Base-by-base conservation (phyloP, 1,284 basidiomycete species). In the Ustilago nuda region DNA sequence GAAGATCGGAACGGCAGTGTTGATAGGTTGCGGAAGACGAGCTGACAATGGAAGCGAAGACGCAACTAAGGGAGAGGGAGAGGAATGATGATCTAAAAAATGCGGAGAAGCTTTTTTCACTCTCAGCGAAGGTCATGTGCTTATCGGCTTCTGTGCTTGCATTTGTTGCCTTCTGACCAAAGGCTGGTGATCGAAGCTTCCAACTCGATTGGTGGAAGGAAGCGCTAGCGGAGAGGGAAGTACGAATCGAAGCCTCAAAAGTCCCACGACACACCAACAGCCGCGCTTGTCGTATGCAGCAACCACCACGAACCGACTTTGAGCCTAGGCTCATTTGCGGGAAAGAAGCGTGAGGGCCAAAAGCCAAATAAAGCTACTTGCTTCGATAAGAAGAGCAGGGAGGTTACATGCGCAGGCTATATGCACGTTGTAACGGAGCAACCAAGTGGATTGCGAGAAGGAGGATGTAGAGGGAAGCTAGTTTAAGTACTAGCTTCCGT, bases 241-340 rank as follows among this genome's bases (percentile, higher is more conserved):
- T 7, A 19, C 43, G 17, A 6, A 15, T 17, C 19, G 43, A 19
- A 19, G 43, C 43, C 17, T 45, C 19, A 19, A 19, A 33, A 51
- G 51, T 53, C 51, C 19, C 51, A 53, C 51, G 51, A 53, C 51
- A 53, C n/a, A 53, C 51, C 23, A 27, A 27, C 23, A 27, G 23
- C 23, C 23, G 23, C 2, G 23, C 23, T 27, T 27, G 23, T 27
- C 23, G 23, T 27, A 27, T 27, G 27, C 48, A 27, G 48, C 48
- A 32, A 50, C 48, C 23, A 27, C 23, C 23, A 27, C 23, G 23
- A 27, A 27, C 23, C 23, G 3, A 27, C 23, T 27, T 3, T 27
- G 23, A 27, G 23, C 23, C 23, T 27, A 27, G 23, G 23, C 23
- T 27, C 23, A 27, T 27, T 27, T 32, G 48, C 48, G 48, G 48